These are phyloP conservation scores for Aspergillus funiculosus DNA, from an alignment of 495 filamentous ascomycete genomes.

Conservation along the genomic window DNA sequence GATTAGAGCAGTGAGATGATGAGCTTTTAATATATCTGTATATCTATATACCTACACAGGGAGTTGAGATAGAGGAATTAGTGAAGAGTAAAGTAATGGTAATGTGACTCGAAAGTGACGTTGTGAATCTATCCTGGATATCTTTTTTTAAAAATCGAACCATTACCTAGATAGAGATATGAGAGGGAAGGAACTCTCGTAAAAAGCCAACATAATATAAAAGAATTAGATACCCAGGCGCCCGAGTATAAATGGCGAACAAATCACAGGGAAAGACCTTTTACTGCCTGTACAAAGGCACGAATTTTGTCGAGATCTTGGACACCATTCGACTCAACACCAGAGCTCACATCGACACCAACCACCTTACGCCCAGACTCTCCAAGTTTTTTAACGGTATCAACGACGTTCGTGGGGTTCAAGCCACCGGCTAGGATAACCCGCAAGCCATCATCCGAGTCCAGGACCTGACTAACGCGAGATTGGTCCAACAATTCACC, in stretches of 20 bases:
- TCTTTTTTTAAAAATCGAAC: no score
- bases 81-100: no score
- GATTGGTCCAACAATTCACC: conserved; percentile 67
- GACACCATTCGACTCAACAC: conserved; percentile 76
- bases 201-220: not conserved
- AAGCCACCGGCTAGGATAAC: conserved; percentile 83
- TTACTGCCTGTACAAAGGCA: conserved; percentile 71
- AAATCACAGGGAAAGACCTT: conserved; percentile 36
- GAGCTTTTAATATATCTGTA: no score
- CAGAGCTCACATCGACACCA: conserved; percentile 89
- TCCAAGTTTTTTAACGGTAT: conserved; percentile 53
- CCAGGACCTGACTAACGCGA: conserved; percentile 56
- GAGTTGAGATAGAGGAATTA: no score
- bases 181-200: conserved; percentile 11
- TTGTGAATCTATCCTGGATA: no score
- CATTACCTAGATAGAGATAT: no score
- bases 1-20: not conserved
- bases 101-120: no score
- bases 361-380: conserved; percentile 54
- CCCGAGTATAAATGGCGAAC: not conserved
- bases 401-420: conserved; percentile 64
- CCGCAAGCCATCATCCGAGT: conserved; percentile 55
- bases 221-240: not conserved
- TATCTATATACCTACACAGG: no score
- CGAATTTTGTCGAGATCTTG: conserved; percentile 80